Percentiles rank a stretch among this genome's conserved stretches.
Conservation (phyloP, 2,329 filamentous ascomycete genomes). For the Verticillium albo-atrum region DNA sequence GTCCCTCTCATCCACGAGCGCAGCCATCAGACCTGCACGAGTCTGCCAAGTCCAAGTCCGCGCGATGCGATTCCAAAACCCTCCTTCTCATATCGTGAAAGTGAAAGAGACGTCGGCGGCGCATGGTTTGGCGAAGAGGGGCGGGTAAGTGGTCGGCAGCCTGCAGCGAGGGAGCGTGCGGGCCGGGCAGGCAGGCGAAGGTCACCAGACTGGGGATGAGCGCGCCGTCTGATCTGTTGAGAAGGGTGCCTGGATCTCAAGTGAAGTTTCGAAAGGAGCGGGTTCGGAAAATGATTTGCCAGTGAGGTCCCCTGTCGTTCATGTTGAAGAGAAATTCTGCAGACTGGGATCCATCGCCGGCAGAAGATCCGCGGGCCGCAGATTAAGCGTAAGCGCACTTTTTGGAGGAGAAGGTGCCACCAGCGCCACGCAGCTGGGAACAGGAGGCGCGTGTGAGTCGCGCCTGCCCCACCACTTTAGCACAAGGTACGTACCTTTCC, state of each 20-base stretch:
- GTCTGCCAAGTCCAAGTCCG: conserved; percentile 6
- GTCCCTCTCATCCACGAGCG: conserved; percentile 9
- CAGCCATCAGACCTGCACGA: conserved; percentile 10
- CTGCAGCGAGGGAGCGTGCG: background rate
- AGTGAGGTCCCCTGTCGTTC: background rate
- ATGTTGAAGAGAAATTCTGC: background rate
- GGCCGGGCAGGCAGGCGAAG: background rate
- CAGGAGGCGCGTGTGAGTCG: background rate
- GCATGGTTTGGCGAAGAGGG: background rate
- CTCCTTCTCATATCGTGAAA: background rate
- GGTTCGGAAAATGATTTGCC: background rate
- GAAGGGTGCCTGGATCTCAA: background rate
- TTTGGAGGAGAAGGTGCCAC: background rate
- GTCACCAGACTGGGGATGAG: background rate
- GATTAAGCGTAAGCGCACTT: background rate
- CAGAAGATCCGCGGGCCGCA: background rate
- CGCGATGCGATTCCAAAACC: background rate
- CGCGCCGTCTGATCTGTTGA: background rate
- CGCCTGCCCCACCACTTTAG: background rate
- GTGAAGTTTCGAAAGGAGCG: background rate
- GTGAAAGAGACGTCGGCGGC: background rate
- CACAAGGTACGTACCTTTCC: background rate
- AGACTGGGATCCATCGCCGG: background rate
- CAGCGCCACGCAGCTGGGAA: background rate
- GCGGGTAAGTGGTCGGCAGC: background rate